These are phyloP conservation scores for Coemansia guatemalensis DNA, from an alignment of 192 early-diverging fungal species.

Conservation along the genomic window DNA sequence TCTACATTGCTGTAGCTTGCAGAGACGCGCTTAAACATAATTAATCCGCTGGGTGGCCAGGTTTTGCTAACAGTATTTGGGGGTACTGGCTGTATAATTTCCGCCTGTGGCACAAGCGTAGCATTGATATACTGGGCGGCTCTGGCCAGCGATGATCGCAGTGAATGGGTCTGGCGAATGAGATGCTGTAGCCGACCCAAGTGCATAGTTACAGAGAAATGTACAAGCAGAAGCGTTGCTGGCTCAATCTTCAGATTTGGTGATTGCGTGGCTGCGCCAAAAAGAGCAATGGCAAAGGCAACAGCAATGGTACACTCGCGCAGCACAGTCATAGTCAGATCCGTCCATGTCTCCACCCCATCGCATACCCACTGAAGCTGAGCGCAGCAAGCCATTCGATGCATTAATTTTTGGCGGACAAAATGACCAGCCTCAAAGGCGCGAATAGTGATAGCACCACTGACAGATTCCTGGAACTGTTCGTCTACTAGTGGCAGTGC, in stretches of 20 bases:
- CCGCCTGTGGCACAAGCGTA: conserved; percentile 4
- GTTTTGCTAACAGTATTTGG: neutral
- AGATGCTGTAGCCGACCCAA: conserved; percentile 45
- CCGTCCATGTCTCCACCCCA: conserved; percentile 46
- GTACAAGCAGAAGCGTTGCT: conserved; percentile 15
- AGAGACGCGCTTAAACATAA: conserved; percentile 58
- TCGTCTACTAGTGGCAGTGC: conserved; percentile 58
- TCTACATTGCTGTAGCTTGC: conserved; percentile 51
- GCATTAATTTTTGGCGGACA: conserved; percentile 5
- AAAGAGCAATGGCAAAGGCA: conserved; percentile 30
- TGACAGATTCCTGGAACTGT: conserved; percentile 60
- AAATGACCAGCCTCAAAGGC: conserved; percentile 59
- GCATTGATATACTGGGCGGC: conserved; percentile 16
- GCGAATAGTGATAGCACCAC: conserved; percentile 68
- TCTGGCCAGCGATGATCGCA: conserved; percentile 14
- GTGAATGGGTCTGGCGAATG: conserved; percentile 28
- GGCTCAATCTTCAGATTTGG: neutral
- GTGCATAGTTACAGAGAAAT: conserved; percentile 20
- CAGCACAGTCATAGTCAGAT: conserved; percentile 34
- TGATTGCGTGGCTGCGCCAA: neutral
- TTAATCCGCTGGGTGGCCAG: conserved; percentile 61
- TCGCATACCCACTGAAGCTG: conserved; percentile 16
- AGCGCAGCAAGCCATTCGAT: conserved; percentile 4
- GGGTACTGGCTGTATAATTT: too few species aligned
- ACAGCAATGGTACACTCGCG: conserved; percentile 19